phyloP scores from a whole-genome alignment of 805 yeast species.

The Metschnikowia santaceciliae region DNA sequence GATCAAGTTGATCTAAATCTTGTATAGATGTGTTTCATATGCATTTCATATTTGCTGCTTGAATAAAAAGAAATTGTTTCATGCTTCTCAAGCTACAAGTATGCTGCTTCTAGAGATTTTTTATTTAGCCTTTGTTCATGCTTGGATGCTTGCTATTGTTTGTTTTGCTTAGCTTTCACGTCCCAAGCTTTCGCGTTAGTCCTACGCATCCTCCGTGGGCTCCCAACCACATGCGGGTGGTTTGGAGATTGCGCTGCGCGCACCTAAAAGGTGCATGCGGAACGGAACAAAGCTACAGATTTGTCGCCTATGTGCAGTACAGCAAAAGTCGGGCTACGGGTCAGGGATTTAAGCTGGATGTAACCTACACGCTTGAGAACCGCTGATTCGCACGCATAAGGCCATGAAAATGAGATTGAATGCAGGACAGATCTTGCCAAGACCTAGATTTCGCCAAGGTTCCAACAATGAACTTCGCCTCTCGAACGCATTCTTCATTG shows the following conservation, averaged over 20 bases:
- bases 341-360: too few species aligned
- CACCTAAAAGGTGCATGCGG: background rate
- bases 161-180: background rate
- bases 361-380: too few species aligned
- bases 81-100: background rate
- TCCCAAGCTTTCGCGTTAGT: background rate
- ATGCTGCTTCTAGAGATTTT: too few species aligned
- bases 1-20: background rate
- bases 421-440: too few species aligned
- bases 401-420: too few species aligned
- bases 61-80: background rate
- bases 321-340: background rate
- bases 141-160: background rate
- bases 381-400: too few species aligned
- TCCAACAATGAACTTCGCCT: too few species aligned
- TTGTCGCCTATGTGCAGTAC: background rate
- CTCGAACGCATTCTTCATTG: too few species aligned
- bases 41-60: background rate
- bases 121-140: too few species aligned
- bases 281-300: background rate
- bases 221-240: conserved; percentile 29
- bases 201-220: background rate
- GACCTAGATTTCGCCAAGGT: too few species aligned
- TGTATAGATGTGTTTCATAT: background rate
- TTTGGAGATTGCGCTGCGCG: background rate